Evolutionary conservation across 371 early-diverging fungal genomes (phyloP).

Genomic region (Haplosporangium sp.): DNA sequence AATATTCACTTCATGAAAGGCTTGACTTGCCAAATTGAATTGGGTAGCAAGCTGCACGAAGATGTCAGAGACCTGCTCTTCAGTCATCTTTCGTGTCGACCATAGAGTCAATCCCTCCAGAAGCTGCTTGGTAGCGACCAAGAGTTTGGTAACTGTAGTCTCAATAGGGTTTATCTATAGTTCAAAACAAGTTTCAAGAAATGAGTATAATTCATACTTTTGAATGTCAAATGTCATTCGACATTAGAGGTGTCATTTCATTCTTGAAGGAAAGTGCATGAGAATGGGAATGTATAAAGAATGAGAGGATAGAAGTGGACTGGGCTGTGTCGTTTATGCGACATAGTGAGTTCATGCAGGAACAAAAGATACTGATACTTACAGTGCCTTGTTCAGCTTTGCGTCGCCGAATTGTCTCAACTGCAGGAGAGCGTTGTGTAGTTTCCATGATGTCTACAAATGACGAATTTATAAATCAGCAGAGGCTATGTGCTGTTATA

Average conservation of each 20-base stretch:
- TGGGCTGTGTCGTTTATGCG: neutral
- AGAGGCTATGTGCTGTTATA: slow-evolving; percentile 16
- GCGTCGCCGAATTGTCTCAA: slow-evolving; percentile 25
- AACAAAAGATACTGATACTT: slow-evolving; percentile 9
- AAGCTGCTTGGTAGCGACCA: slow-evolving; percentile 67
- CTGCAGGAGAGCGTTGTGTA: slow-evolving; percentile 11
- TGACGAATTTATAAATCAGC: neutral
- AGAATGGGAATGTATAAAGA: neutral
- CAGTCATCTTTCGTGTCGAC: slow-evolving; percentile 58
- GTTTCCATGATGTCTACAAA: slow-evolving; percentile 16
- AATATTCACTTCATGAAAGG: slow-evolving; percentile 62
- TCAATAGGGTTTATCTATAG: slow-evolving; percentile 65
- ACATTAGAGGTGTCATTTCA: neutral
- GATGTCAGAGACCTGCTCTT: slow-evolving; percentile 63
- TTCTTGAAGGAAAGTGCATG: neutral
- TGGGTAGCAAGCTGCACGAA: slow-evolving; percentile 67
- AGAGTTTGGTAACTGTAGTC: slow-evolving; percentile 62
- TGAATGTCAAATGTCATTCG: neutral
- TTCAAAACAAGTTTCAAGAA: neutral
- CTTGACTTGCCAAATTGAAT: slow-evolving; percentile 59
- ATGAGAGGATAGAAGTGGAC: neutral
- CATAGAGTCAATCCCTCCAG: slow-evolving; percentile 68
- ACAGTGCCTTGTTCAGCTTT: slow-evolving; percentile 39
- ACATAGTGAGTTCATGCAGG: neutral
- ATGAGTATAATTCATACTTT: neutral